These are phyloP conservation scores for Aureobasidium subglaciale DNA, from an alignment of 2,329 filamentous ascomycete genomes.

Conservation along the genomic window DNA sequence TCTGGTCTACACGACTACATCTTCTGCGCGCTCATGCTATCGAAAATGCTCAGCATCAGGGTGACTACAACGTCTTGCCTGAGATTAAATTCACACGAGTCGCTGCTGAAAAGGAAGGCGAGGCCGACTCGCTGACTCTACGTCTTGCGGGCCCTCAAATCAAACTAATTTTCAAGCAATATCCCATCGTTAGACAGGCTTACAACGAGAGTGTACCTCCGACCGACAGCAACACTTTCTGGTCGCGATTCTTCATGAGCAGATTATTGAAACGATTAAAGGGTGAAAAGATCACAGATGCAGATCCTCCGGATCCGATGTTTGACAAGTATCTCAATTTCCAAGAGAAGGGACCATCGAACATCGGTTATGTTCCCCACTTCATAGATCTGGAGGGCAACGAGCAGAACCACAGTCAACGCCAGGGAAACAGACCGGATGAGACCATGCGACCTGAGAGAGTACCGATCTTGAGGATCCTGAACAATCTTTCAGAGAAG, in stretches of 20 bases:
- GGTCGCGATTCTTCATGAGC: slow-evolving; percentile 90
- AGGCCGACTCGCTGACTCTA: slow-evolving; percentile 63
- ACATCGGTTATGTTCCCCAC: slow-evolving; percentile 66
- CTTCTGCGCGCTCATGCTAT: slow-evolving; percentile 85
- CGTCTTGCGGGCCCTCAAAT: slow-evolving; percentile 89
- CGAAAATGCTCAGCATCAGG: slow-evolving; percentile 76
- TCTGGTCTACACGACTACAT: slow-evolving; percentile 86
- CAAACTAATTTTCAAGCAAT: slow-evolving; percentile 84
- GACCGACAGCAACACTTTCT: slow-evolving; percentile 66
- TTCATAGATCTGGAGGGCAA: slow-evolving; percentile 92
- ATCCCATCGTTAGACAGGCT: slow-evolving; percentile 80
- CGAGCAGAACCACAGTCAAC: slow-evolving; percentile 86
- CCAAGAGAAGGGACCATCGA: slow-evolving; percentile 45
- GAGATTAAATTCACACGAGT: slow-evolving; percentile 58
- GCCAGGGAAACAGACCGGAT: slow-evolving; percentile 80
- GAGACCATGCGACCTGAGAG: slow-evolving; percentile 83
- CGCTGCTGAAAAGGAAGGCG: slow-evolving; percentile 43
- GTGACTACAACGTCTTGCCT: slow-evolving; percentile 88
- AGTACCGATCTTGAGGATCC: slow-evolving; percentile 77
- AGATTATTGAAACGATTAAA: slow-evolving; percentile 84
- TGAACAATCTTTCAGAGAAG: slow-evolving; percentile 89
- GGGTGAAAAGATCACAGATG: slow-evolving; percentile 76
- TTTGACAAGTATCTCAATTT: slow-evolving; percentile 80
- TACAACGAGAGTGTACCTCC: slow-evolving; percentile 92
- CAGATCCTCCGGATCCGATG: slow-evolving; percentile 67